Percentiles rank a stretch among this genome's conserved stretches.
Conservation (phyloP, 148 eudicot species). For the Chenopodium suecicum region DNA sequence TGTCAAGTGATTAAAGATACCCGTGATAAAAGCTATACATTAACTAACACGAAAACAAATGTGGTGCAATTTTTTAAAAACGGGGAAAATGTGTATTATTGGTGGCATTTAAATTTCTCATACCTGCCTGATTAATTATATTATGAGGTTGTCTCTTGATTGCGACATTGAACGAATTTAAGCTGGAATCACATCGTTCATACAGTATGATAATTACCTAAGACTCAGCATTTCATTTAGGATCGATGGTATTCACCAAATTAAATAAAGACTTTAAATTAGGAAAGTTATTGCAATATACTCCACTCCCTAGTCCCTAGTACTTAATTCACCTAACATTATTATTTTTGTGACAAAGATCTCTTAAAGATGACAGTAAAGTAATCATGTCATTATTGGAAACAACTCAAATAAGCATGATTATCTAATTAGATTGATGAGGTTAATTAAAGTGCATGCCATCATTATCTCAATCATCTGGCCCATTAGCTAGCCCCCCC, state of each 20-base stretch:
- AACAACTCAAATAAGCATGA: background rate
- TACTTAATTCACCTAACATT: background rate
- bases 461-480: slow-evolving; percentile 1
- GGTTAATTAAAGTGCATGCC: background rate
- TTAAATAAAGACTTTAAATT: too few relatives aligned
- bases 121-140: too few relatives aligned
- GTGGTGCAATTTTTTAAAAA: too few relatives aligned
- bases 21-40: too few relatives aligned
- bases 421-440: background rate
- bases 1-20: too few relatives aligned
- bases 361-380: background rate
- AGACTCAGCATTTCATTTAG: background rate
- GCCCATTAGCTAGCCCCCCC: background rate
- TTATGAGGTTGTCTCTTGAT: slow-evolving; percentile 1
- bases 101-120: slow-evolving; percentile 6
- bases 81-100: background rate
- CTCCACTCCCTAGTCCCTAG: too few relatives aligned
- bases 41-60: too few relatives aligned
- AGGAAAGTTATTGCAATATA: too few relatives aligned
- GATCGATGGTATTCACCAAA: background rate
- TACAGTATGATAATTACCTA: background rate
- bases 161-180: background rate
- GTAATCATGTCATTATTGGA: background rate
- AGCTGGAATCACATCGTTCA: too few relatives aligned
- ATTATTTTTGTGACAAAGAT: background rate